phyloP scores from a whole-genome alignment of 176 grass and related monocot genomes.

The Leersia perrieri region DNA sequence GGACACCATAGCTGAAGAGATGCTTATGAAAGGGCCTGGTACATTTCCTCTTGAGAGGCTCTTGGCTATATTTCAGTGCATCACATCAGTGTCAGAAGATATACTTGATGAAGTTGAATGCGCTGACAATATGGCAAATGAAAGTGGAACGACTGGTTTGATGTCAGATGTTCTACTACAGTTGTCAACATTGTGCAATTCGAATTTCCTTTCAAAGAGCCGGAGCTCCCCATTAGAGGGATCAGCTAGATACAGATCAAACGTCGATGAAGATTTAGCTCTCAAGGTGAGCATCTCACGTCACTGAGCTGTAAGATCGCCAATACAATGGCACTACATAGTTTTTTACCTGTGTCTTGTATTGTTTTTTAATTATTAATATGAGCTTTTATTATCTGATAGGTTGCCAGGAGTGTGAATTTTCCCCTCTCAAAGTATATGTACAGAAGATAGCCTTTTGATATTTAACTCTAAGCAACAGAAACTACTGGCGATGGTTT shows the following conservation, averaged over 20 bases:
- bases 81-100: conserved; percentile 78
- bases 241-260: conserved; percentile 74
- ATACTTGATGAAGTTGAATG: conserved; percentile 46
- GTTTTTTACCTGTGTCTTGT: not conserved
- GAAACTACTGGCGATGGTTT: conserved; percentile 14
- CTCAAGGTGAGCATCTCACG: conserved; percentile 64
- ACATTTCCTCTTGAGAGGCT: conserved; percentile 92
- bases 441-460: conserved; percentile 79
- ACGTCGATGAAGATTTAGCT: conserved; percentile 89
- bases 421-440: conserved; percentile 94
- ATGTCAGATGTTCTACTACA: conserved; percentile 94
- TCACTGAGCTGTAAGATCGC: conserved; percentile 4
- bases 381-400: conserved; percentile 36
- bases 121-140: conserved; percentile 14
- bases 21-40: conserved; percentile 86
- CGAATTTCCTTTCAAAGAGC: conserved; percentile 87
- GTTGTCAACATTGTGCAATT: conserved; percentile 93
- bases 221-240: conserved; percentile 84
- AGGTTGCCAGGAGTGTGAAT: conserved; percentile 88
- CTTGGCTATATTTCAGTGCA: conserved; percentile 97
- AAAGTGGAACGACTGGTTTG: conserved; percentile 42
- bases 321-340: not conserved
- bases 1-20: conserved; percentile 68
- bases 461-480: conserved; percentile 17
- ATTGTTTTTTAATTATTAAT: conserved; percentile 30